These are phyloP conservation scores for Neurospora sp. DNA, from an alignment of 495 filamentous ascomycete genomes.

Conservation along the genomic window DNA sequence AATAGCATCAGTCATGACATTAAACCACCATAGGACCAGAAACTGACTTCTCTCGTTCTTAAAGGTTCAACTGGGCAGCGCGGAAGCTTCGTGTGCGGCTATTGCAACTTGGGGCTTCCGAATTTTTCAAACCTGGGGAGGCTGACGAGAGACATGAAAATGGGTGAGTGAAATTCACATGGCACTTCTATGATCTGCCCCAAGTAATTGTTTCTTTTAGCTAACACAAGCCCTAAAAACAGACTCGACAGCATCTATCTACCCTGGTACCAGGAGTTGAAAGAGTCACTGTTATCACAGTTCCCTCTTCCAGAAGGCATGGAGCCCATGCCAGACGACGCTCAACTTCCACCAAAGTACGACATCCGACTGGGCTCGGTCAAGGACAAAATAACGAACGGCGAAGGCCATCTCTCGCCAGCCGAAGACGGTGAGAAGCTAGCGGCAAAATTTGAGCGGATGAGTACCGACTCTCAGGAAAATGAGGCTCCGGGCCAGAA, in stretches of 20 bases:
- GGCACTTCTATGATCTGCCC: background rate
- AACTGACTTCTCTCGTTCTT: background rate
- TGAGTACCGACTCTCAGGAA: background rate
- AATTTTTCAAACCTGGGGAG: slow-evolving; percentile 69
- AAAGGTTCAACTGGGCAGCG: slow-evolving; percentile 85
- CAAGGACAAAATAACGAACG: background rate
- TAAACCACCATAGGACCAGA: background rate
- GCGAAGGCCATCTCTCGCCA: background rate
- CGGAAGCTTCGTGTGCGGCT: slow-evolving; percentile 81
- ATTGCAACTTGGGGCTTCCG: slow-evolving; percentile 71
- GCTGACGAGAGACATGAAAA: slow-evolving; percentile 88
- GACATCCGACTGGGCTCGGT: slow-evolving; percentile 40
- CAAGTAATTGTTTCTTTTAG: background rate
- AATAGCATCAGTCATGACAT: background rate
- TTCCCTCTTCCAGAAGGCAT: slow-evolving; percentile 60
- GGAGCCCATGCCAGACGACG: slow-evolving; percentile 63
- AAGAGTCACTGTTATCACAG: slow-evolving; percentile 48
- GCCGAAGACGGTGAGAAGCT: background rate
- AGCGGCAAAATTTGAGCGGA: background rate
- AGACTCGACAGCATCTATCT: slow-evolving; percentile 70
- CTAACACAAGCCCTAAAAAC: background rate
- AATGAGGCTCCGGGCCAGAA: background rate
- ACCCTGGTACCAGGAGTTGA: slow-evolving; percentile 62
- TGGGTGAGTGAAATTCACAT: slow-evolving; percentile 48
- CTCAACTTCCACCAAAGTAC: slow-evolving; percentile 71